phyloP scores from a whole-genome alignment of 2,329 filamentous ascomycete genomes.

The Scedosporium minutisporum region DNA sequence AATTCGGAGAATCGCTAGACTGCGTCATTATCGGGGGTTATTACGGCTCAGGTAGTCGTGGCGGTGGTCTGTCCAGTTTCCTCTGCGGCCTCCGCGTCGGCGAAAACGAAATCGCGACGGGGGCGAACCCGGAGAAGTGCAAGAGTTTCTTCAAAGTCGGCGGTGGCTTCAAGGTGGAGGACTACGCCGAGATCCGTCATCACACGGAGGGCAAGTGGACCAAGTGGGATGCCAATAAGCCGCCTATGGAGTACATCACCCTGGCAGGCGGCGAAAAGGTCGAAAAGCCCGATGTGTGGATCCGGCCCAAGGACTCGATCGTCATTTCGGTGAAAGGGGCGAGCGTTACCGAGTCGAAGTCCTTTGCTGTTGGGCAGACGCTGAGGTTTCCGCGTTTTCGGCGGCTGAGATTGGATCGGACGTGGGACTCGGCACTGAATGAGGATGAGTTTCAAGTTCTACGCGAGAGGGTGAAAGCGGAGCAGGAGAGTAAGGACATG shows the following conservation, averaged over 20 bases:
- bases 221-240: slow-evolving; percentile 68
- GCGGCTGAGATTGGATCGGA: slow-evolving; percentile 67
- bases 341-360: slow-evolving; percentile 62
- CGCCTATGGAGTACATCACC: slow-evolving; percentile 70
- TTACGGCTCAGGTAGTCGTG: slow-evolving; percentile 78
- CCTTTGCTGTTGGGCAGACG: slow-evolving; percentile 68
- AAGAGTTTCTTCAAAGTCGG: slow-evolving; percentile 97
- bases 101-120: slow-evolving; percentile 51
- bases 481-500: slow-evolving; percentile 60
- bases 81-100: slow-evolving; percentile 79
- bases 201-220: slow-evolving; percentile 87
- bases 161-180: slow-evolving; percentile 77
- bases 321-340: slow-evolving; percentile 86
- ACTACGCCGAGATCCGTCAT: slow-evolving; percentile 76
- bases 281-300: slow-evolving; percentile 87
- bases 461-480: slow-evolving; percentile 58
- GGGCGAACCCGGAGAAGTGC: slow-evolving; percentile 61
- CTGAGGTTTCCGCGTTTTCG: slow-evolving; percentile 89
- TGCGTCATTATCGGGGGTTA: slow-evolving; percentile 86
- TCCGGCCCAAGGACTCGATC: slow-evolving; percentile 76
- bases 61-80: slow-evolving; percentile 75
- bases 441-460: slow-evolving; percentile 68
- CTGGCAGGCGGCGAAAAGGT: slow-evolving; percentile 67
- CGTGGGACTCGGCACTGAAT: slow-evolving; percentile 72
- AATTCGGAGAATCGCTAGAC: slow-evolving; percentile 89